phyloP scores from a whole-genome alignment of 176 grass and related monocot genomes.

The Triticum urartu region DNA sequence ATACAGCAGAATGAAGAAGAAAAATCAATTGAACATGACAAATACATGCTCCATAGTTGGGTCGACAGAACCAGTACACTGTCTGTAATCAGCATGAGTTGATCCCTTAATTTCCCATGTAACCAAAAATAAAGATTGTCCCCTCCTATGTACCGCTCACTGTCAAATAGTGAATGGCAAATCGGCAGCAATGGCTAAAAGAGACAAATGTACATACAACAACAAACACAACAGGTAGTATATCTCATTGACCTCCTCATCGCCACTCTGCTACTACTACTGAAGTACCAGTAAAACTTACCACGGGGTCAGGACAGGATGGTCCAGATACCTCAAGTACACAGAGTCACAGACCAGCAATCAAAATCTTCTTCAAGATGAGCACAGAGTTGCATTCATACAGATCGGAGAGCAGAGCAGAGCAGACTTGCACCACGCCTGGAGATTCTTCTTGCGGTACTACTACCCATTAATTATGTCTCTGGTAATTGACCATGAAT shows the following conservation, averaged over 20 bases:
- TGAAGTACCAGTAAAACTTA: constrained; percentile 27
- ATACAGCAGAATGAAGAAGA: too few species aligned
- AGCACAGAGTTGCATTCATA: constrained; percentile 18
- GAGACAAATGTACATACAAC: constrained; percentile 35
- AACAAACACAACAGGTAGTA: constrained; percentile 10
- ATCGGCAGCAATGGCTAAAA: constrained; percentile 28
- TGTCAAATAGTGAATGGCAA: constrained; percentile 8
- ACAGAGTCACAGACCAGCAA: background rate
- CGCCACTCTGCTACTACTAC: background rate
- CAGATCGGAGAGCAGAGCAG: constrained; percentile 14
- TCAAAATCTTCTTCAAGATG: background rate
- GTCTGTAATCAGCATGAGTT: constrained; percentile 17
- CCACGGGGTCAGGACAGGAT: background rate
- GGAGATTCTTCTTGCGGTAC: constrained; percentile 11
- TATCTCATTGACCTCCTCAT: background rate
- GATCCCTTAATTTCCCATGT: too few species aligned
- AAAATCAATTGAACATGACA: constrained; percentile 22
- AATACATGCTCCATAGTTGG: background rate
- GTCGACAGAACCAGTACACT: constrained; percentile 20
- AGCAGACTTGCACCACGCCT: constrained; percentile 27
- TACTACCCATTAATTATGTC: background rate
- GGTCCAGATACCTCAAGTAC: constrained; percentile 35
- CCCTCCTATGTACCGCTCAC: background rate
- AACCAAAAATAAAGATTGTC: constrained; percentile 5
- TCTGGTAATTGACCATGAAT: constrained; percentile 2